These are phyloP conservation scores for Apophysomyces ossiformis DNA, from an alignment of 371 early-diverging fungal genomes.

Conservation along the genomic window DNA sequence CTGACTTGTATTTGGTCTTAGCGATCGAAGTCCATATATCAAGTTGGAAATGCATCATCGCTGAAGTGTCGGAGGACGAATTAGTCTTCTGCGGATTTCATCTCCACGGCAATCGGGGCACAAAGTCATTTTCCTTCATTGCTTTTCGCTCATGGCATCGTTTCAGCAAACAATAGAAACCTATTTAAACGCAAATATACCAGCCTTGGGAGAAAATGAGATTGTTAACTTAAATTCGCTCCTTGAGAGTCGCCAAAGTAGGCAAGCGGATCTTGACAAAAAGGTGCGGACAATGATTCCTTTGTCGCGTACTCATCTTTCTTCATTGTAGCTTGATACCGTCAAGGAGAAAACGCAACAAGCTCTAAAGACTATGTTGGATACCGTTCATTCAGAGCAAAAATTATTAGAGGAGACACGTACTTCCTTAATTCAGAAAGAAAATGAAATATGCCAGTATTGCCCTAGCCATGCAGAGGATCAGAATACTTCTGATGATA, in stretches of 20 bases:
- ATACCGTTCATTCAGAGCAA: slow-evolving; percentile 12
- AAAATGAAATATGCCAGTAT: slow-evolving; percentile 19
- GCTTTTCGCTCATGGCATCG: not conserved
- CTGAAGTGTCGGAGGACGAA: not conserved
- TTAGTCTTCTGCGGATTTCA: not conserved
- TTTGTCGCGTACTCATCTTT: not conserved
- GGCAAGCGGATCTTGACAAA: slow-evolving; percentile 26
- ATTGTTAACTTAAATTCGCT: not conserved
- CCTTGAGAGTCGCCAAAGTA: slow-evolving; percentile 10
- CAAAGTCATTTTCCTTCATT: not conserved
- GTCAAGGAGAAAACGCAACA: slow-evolving; percentile 17
- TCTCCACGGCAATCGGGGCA: not conserved
- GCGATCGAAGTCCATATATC: too few species aligned
- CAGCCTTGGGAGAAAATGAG: not conserved
- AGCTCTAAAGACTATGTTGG: not conserved
- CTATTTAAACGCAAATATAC: not conserved
- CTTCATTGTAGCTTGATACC: not conserved
- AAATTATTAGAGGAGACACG: slow-evolving; percentile 11
- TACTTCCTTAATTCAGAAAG: slow-evolving; percentile 18
- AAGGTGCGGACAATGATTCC: slow-evolving; percentile 18
- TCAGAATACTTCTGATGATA: slow-evolving; percentile 9
- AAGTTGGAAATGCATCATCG: too few species aligned
- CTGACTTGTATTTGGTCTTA: too few species aligned
- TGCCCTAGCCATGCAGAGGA: slow-evolving; percentile 2
- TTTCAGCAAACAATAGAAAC: not conserved